phyloP scores from a whole-genome alignment of 2,329 filamentous ascomycete genomes.

The Emmonsiellopsis sp. region DNA sequence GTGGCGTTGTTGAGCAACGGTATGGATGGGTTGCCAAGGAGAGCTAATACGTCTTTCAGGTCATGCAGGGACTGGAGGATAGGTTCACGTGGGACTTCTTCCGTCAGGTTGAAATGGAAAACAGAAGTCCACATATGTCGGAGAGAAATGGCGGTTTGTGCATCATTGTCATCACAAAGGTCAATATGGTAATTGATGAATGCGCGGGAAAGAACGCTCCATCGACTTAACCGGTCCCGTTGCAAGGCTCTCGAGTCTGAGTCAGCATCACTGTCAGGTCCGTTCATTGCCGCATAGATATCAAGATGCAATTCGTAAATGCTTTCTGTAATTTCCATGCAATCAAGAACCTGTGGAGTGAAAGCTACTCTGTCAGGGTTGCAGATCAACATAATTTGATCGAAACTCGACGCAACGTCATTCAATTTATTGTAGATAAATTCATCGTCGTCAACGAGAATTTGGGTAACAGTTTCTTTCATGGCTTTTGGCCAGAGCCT shows the following conservation, averaged over 20 bases:
- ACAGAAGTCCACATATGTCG: constrained; percentile 60
- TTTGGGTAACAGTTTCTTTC: constrained; percentile 45
- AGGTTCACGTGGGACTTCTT: constrained; percentile 48
- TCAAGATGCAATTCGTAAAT: constrained; percentile 61
- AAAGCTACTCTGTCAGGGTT: constrained; percentile 16
- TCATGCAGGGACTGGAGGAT: constrained; percentile 54
- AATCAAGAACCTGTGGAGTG: constrained; percentile 21
- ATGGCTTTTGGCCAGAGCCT: constrained; percentile 47
- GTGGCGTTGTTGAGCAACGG: constrained; percentile 75
- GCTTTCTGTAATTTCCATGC: constrained; percentile 47
- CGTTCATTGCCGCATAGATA: constrained; percentile 53
- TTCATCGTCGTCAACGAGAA: constrained; percentile 46
- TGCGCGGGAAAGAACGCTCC: constrained; percentile 49
- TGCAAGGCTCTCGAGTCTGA: constrained; percentile 43
- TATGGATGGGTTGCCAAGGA: constrained; percentile 37
- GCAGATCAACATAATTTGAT: constrained; percentile 18
- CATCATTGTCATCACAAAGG: constrained; percentile 18
- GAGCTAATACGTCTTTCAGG: constrained; percentile 45
- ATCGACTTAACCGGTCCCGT: constrained; percentile 50
- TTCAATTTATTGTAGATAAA: constrained; percentile 37
- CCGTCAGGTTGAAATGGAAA: constrained; percentile 49
- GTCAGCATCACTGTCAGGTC: constrained; percentile 48
- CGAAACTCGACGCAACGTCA: constrained; percentile 22
- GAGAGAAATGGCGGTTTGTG: constrained; percentile 39
- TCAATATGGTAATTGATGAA: constrained; percentile 37